Percentiles rank a stretch among this genome's conserved stretches.
phyloP scores from a whole-genome alignment of 768 basidiomycete genomes.

The Pleurotus tuber-regium region DNA sequence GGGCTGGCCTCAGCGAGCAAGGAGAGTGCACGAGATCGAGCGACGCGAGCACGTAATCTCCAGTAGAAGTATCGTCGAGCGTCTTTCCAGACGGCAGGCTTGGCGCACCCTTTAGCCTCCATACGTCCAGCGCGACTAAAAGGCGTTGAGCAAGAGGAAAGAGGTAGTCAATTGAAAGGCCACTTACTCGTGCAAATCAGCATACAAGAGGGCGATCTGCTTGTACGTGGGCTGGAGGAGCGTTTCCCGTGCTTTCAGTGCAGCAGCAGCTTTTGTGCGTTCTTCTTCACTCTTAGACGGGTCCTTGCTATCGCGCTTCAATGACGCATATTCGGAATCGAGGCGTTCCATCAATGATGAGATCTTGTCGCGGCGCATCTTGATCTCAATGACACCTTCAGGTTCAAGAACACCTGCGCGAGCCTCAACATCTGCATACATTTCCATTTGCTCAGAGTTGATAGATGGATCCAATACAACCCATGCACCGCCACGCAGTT shows the following conservation, averaged over 20 bases:
- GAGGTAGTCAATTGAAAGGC: slow-evolving; percentile 3
- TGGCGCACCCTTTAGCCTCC: slow-evolving; percentile 97
- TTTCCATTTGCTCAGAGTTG: slow-evolving; percentile 97
- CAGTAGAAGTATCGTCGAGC: slow-evolving; percentile 92
- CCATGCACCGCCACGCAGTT: slow-evolving; percentile 98
- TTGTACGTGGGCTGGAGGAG: slow-evolving; percentile 87
- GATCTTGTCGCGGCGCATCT: slow-evolving; percentile 95
- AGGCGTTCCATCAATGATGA: slow-evolving; percentile 89
- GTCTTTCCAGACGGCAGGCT: slow-evolving; percentile 82
- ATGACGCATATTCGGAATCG: slow-evolving; percentile 74
- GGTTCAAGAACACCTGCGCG: slow-evolving; percentile 96
- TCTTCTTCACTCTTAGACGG: slow-evolving; percentile 69
- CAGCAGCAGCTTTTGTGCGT: slow-evolving; percentile 63
- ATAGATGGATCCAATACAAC: slow-evolving; percentile 98
- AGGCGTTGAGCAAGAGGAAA: slow-evolving; percentile 12
- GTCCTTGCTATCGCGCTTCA: slow-evolving; percentile 83
- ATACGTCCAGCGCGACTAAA: slow-evolving; percentile 89
- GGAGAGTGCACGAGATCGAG: slow-evolving; percentile 61
- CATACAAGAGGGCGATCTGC: slow-evolving; percentile 90
- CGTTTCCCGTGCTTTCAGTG: slow-evolving; percentile 74
- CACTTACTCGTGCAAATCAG: slow-evolving; percentile 93
- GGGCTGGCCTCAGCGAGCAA: slow-evolving; percentile 72
- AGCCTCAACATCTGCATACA: slow-evolving; percentile 96
- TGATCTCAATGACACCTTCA: slow-evolving; percentile 97
- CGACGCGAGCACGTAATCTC: slow-evolving; percentile 82